Conservation (phyloP, 2,329 filamentous ascomycete genomes). For the Talaromyces sp. region DNA sequence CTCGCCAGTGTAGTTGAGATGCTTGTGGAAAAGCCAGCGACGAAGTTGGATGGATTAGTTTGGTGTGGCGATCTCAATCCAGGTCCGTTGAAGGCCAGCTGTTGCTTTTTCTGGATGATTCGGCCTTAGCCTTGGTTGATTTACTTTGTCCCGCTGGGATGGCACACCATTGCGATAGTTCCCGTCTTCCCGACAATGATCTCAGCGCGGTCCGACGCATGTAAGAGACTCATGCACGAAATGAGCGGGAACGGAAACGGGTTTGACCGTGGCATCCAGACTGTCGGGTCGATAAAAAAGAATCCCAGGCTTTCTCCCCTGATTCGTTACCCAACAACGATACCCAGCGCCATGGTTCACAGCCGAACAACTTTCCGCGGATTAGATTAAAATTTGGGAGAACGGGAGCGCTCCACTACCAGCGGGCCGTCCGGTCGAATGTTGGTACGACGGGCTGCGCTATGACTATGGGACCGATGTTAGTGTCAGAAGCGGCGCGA, state of each 20-base stretch:
- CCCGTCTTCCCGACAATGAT: slow-evolving; percentile 11
- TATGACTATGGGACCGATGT: neutral
- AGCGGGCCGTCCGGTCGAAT: neutral
- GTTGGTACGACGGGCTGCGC: neutral
- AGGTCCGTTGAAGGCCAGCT: neutral
- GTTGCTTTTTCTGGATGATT: neutral
- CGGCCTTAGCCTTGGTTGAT: neutral
- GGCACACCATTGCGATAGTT: slow-evolving; percentile 13
- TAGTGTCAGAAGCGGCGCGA: neutral
- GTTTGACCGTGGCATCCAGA: slow-evolving; percentile 12
- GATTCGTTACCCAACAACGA: neutral
- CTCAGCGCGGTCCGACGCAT: slow-evolving; percentile 10
- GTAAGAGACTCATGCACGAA: slow-evolving; percentile 12
- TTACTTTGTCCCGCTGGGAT: slow-evolving; percentile 8
- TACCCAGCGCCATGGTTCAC: slow-evolving; percentile 14
- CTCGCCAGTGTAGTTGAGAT: neutral
- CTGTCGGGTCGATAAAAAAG: slow-evolving; percentile 12
- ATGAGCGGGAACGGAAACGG: slow-evolving; percentile 9
- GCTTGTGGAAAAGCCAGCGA: neutral
- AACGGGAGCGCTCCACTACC: neutral
- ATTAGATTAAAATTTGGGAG: neutral
- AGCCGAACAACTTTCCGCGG: slow-evolving; percentile 6
- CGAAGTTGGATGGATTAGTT: neutral
- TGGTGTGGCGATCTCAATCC: neutral
- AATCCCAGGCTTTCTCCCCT: neutral